phyloP scores from a whole-genome alignment of 257 asterid species.

The Solanum lycopersicoides region DNA sequence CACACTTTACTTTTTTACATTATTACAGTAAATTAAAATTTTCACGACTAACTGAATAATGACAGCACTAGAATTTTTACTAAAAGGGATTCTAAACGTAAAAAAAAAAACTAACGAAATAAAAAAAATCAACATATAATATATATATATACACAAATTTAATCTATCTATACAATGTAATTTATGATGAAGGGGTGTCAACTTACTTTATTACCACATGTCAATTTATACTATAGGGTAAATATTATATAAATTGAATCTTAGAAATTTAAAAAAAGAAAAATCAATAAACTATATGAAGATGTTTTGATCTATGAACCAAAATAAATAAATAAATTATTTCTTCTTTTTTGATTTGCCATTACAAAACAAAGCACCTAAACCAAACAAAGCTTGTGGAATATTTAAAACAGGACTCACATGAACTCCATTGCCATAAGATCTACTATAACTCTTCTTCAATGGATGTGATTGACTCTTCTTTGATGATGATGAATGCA shows the following conservation, averaged over 20 bases:
- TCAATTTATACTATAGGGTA: background rate
- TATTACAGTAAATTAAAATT: no score
- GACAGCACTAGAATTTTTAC: no score
- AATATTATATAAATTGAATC: background rate
- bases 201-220: background rate
- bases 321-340: conserved; percentile 16
- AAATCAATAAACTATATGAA: background rate
- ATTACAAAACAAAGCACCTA: conserved; percentile 55
- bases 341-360: conserved; percentile 74
- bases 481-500: conserved; percentile 10
- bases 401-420: conserved; percentile 69
- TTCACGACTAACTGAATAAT: background rate
- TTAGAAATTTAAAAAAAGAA: background rate
- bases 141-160: background rate
- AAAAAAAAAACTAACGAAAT: background rate
- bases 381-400: conserved; percentile 55
- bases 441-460: conserved; percentile 45
- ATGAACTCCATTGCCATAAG: conserved; percentile 41
- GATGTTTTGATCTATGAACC: conserved; percentile 7
- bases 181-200: background rate
- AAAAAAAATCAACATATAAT: background rate
- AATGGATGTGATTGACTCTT: conserved; percentile 23
- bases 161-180: background rate
- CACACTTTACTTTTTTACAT: background rate
- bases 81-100: background rate